phyloP scores from a whole-genome alignment of 2,329 filamentous ascomycete species.

The Penicillium decumbens region DNA sequence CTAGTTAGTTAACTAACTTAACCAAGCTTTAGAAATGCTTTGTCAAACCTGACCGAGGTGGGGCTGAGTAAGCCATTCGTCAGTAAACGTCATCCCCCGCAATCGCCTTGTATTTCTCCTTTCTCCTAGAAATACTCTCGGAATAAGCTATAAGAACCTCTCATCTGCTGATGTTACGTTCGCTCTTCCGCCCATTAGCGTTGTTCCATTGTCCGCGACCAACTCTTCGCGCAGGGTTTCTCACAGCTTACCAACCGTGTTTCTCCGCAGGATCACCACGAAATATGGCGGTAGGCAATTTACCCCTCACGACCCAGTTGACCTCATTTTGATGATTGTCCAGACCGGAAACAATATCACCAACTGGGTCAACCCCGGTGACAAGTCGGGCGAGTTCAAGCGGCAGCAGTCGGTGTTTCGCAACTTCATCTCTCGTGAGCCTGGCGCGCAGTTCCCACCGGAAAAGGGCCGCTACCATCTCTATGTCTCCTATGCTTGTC shows the following conservation, averaged over 20 bases:
- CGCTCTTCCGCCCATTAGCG: slow-evolving; percentile 19
- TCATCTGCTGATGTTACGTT: slow-evolving; percentile 24
- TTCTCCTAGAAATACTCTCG: not conserved
- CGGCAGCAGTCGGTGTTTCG: slow-evolving; percentile 79
- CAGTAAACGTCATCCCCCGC: slow-evolving; percentile 16
- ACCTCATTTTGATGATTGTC: not conserved
- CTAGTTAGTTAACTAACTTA: too few relatives aligned
- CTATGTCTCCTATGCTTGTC: slow-evolving; percentile 90
- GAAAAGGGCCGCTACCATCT: slow-evolving; percentile 92
- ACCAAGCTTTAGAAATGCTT: slow-evolving; percentile 11
- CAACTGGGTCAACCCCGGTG: slow-evolving; percentile 73
- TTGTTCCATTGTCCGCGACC: slow-evolving; percentile 20
- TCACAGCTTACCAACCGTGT: slow-evolving; percentile 13
- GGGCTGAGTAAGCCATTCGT: slow-evolving; percentile 20
- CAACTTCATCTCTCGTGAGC: slow-evolving; percentile 67
- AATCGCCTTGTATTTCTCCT: not conserved
- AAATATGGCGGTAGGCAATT: slow-evolving; percentile 34
- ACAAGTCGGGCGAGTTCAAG: slow-evolving; percentile 88
- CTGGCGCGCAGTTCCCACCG: slow-evolving; percentile 69
- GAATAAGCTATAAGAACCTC: slow-evolving; percentile 9
- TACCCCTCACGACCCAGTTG: not conserved
- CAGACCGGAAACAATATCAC: slow-evolving; percentile 57
- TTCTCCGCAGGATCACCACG: slow-evolving; percentile 22
- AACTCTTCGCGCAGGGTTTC: slow-evolving; percentile 9
- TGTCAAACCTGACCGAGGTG: slow-evolving; percentile 27